Base-by-base conservation (phyloP, 176 grass and related monocot species). In the Rhynchospora breviuscula region DNA sequence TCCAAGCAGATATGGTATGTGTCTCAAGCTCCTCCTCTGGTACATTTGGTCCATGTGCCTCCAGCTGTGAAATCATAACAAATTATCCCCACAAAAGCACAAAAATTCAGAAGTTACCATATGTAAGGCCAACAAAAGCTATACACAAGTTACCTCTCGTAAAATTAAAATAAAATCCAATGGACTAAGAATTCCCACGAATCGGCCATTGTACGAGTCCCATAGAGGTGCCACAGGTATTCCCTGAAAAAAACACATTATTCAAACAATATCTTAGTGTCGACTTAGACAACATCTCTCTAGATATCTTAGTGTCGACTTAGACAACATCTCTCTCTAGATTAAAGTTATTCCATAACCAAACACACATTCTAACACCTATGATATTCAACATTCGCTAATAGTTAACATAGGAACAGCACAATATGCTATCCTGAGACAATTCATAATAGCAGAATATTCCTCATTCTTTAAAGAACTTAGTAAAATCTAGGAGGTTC, bases 1-100 rank as follows among this genome's bases (percentile, higher is more conserved):
- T 99, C 97, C 97, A 99, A 59, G 97, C 97, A 89, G 91, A 96
- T 88, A 99, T 99, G 29, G 97, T 93, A 62, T 99, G 97, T 18
- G 93, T 99, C 78, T 99, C 97, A 61, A 95, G 93, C 88, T 99
- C 93, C 53, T 95, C 91, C 78, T 99, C 97, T 76, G 93, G 94
- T 80, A 99, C 81, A 85, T 90, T 99, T 19, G 93, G 93, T 51
- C 97, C 91, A 85, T 93, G 93, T 44, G 92, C 91, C 88, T 94
- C 97, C 78, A 99, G 93, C 97, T 99, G 88, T 23, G 85, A 90
- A 88, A 13, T 83, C 83, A 84, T 87, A 85, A 15, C 75, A 83
- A 51, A 14, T 61, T 73, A 85, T 80, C 66, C 35, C 72, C 80
- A 33, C 70, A 67, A 6, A 87, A 79, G 66, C 18, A 46, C 65